Percentiles rank a stretch among this genome's conserved stretches.
Conservation (phyloP, 805 yeast genomes). For the Torulaspora microellipsoides region DNA sequence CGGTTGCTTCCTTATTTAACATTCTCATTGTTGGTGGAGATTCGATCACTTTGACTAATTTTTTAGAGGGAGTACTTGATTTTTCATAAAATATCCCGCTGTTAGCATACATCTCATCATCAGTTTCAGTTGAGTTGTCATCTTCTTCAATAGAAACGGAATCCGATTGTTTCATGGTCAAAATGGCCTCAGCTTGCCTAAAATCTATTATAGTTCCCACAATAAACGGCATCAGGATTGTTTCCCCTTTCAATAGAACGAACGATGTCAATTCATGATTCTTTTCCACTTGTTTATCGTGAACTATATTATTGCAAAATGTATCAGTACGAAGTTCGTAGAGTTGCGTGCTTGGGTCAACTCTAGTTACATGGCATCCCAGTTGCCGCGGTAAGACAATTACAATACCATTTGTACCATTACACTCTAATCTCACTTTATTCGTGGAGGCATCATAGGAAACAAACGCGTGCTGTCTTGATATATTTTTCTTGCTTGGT, state of each 20-base stretch:
- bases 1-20: too few relatives aligned
- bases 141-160: constrained; percentile 45
- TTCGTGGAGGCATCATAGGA: constrained; percentile 40
- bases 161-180: constrained; percentile 42
- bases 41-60: constrained; percentile 9
- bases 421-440: constrained; percentile 55
- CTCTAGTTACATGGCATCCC: constrained; percentile 31
- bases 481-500: constrained; percentile 31
- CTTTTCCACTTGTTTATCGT: constrained; percentile 20
- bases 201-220: constrained; percentile 63
- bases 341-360: constrained; percentile 16
- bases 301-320: not conserved
- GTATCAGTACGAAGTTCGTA: constrained; percentile 23
- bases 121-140: constrained; percentile 38
- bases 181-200: constrained; percentile 48
- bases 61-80: constrained; percentile 18
- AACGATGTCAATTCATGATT: constrained; percentile 25
- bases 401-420: constrained; percentile 78
- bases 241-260: constrained; percentile 54
- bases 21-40: constrained; percentile 17
- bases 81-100: constrained; percentile 19
- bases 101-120: constrained; percentile 33
- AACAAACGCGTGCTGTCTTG: constrained; percentile 33
- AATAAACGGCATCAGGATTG: constrained; percentile 57
- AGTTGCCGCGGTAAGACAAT: constrained; percentile 54